phyloP scores from a whole-genome alignment of 257 asterid species.

The Solanum sitiens region DNA sequence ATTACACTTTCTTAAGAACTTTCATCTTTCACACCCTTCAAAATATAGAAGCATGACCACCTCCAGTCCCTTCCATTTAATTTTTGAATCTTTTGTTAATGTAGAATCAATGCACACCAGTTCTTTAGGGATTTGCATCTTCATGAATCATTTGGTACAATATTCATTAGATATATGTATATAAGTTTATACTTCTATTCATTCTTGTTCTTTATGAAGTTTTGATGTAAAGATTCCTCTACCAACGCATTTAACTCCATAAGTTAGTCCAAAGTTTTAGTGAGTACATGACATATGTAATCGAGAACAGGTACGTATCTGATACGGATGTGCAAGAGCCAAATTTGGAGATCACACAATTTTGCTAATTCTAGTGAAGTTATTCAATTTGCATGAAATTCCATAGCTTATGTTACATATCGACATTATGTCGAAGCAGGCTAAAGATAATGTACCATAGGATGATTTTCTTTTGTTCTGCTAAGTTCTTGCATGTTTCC shows the following conservation, averaged over 20 bases:
- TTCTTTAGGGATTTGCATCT: neutral
- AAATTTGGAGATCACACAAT: neutral
- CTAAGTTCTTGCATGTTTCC: neutral
- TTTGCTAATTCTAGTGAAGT: neutral
- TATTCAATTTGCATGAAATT: neutral
- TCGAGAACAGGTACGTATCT: neutral
- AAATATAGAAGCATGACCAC: neutral
- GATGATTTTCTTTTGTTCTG: neutral
- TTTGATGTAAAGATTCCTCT: neutral
- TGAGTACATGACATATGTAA: neutral
- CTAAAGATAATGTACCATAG: neutral
- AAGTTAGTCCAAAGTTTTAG: neutral
- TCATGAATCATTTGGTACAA: neutral
- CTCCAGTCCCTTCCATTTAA: neutral
- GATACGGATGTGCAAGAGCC: neutral
- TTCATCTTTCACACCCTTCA: neutral
- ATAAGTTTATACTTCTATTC: neutral
- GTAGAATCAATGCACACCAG: neutral
- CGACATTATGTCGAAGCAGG: neutral
- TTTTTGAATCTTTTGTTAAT: neutral
- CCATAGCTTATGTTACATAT: neutral
- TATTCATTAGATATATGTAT: neutral
- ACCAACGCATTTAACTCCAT: neutral
- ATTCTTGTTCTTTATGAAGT: neutral
- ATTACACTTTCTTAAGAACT: neutral